Base-by-base conservation (phyloP, 768 basidiomycete species). In the Russula ochroleuca region DNA sequence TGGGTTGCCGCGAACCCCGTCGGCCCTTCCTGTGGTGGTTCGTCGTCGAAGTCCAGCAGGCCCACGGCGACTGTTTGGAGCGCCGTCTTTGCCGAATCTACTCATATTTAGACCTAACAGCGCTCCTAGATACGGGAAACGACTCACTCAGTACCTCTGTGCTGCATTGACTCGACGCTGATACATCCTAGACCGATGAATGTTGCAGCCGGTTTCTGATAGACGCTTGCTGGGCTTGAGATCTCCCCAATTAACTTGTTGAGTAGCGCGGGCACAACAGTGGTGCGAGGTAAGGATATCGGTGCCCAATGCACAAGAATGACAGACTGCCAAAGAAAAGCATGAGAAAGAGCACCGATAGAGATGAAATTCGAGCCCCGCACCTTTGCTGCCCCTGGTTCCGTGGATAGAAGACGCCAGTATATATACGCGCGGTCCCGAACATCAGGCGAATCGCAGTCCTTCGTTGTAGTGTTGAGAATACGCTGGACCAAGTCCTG, bases 401-500 rank as follows among this genome's bases (percentile, higher is more conserved):
- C 96, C 61, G 93, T 94, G 7, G 93, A 96, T 31, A 99, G 74
- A 66, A 99, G 72, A 64, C 97, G 81, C 97, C 97, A 99, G 71
- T 98, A 98, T 43, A 98, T 96, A 72, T 98, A 99, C 1, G 97
- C 97, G 54, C 95, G 82, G 73, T 99, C 97, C 47, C 97, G 83
- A 15, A 99, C 92, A 73, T 98, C 96, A 15, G 97, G 92, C 7
- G 90, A 94, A 70, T 99, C 97, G 69, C 94, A 97, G 69, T 94
- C 94, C 72, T 94, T 98, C 3, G 97, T 99, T 0, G 97, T 96
- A 0, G 93, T 94, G 66, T 91, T 87, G 45, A 98, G 77, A 3
- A 98, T 87, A n/a, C 82, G 80, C 72, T 98, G 96, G 1, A 98
- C 96, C 17, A 98, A 81, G 6, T 82, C 89, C 73, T 98, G 96